Evolutionary conservation across 208 protist genomes (phyloP), one percentile per base, ranked within the genome.

Genomic region (Balamuthia mandrillaris): DNA sequence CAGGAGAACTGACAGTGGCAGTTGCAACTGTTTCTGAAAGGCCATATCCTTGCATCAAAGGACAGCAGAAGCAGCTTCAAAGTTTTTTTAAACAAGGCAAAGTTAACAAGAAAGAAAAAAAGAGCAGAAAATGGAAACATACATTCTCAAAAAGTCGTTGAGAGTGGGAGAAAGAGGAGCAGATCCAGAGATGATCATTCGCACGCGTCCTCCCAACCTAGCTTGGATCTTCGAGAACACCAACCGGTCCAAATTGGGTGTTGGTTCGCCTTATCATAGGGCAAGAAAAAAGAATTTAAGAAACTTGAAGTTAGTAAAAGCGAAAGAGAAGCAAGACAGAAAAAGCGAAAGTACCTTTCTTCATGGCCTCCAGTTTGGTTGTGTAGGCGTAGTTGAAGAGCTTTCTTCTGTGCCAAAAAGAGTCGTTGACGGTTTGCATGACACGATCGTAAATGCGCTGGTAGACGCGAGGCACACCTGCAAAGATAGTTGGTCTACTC

Each of bases 31-130:
- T 91, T 83, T 96, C 94, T 39, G 95, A 96, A 60, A 94, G 84
- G 56, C 95, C 95, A 85, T 97, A 97, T 5, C 94, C 94, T 42
- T 95, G 42, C 44, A 92, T 39, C 12, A 96, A 84, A 39, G 56
- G 54, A 49, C 85, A 89, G 51, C 63, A 33, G 52, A 94, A 91
- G 81, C 33, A 77, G 3, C 74, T 87, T n/a, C n/a, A n/a, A n/a
- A n/a, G 61, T 75, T 44, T n/a, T n/a, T n/a, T n/a, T n/a, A n/a
- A n/a, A n/a, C n/a, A n/a, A n/a, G n/a, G n/a, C n/a, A n/a, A n/a
- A n/a, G n/a, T n/a, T n/a, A n/a, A n/a, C n/a, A n/a, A 44, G 14
- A 27, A 0, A 16, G 74, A 88, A 83, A 24, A 84, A 39, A 68
- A 81, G 49, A n/a, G 44, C 33, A 42, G 56, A 56, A n/a, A 35